Evolutionary conservation across 169 alveolate species (phyloP).

Genomic region (Plasmodium reichenowi): DNA sequence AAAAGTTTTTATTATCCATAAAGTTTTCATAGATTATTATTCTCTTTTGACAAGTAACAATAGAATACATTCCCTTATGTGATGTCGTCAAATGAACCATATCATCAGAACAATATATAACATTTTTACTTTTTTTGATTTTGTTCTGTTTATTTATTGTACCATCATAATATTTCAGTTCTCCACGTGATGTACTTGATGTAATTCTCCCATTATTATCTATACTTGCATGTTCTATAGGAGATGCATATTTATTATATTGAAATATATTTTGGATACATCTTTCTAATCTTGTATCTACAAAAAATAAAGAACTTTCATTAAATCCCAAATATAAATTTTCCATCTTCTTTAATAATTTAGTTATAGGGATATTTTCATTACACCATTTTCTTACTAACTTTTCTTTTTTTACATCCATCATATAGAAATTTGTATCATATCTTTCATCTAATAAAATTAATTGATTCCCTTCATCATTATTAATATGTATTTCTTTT

Average conservation of each 20-base stretch:
- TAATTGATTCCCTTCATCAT: constrained; percentile 33
- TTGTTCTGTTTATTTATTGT: constrained; percentile 43
- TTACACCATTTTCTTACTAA: constrained; percentile 38
- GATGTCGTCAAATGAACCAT: constrained; percentile 55
- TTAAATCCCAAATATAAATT: constrained; percentile 58
- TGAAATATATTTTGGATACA: constrained; percentile 45
- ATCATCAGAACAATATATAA: constrained; percentile 28
- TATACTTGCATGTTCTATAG: constrained; percentile 62
- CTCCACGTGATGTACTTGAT: constrained; percentile 24
- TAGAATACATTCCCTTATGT: constrained; percentile 31
- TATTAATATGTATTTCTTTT: constrained; percentile 27
- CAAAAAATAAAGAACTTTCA: constrained; percentile 22
- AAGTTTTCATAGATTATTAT: constrained; percentile 41
- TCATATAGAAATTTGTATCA: constrained; percentile 54
- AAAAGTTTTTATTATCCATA: constrained; percentile 24
- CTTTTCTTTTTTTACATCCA: constrained; percentile 43
- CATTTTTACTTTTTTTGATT: constrained; percentile 51
- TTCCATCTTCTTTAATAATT: constrained; percentile 44
- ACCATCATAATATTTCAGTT: constrained; percentile 70
- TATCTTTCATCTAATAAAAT: constrained; percentile 34
- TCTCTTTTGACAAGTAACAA: constrained; percentile 49
- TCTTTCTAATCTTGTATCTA: constrained; percentile 45
- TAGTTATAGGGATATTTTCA: constrained; percentile 25
- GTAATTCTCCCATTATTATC: constrained; percentile 55
- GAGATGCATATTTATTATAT: constrained; percentile 39